These are phyloP conservation scores for Penicillium rolfsii DNA, from an alignment of 2,329 filamentous ascomycete genomes.

Conservation along the genomic window DNA sequence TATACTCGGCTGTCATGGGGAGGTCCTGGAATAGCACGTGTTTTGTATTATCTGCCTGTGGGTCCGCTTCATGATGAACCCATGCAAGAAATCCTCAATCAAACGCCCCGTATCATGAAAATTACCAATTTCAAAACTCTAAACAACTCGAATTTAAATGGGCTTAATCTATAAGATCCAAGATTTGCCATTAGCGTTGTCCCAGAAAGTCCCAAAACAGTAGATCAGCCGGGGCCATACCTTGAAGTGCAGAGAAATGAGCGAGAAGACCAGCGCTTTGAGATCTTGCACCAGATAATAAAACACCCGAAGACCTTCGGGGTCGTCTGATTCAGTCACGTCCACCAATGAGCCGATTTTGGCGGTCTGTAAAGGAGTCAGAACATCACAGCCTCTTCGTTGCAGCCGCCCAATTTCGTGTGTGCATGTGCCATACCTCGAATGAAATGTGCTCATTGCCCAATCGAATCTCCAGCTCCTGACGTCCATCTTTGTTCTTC, in stretches of 20 bases:
- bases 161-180: slow-evolving; percentile 53
- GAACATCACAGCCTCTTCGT: background rate
- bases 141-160: slow-evolving; percentile 42
- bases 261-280: slow-evolving; percentile 92
- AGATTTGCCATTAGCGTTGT: background rate
- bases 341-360: slow-evolving; percentile 98
- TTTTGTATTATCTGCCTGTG: slow-evolving; percentile 14
- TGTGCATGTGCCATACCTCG: slow-evolving; percentile 63
- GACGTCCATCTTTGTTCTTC: slow-evolving; percentile 98
- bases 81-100: slow-evolving; percentile 19
- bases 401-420: background rate
- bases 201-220: background rate
- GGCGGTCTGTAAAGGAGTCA: slow-evolving; percentile 68
- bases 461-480: slow-evolving; percentile 92
- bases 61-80: slow-evolving; percentile 17
- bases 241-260: slow-evolving; percentile 98
- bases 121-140: slow-evolving; percentile 8
- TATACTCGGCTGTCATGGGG: background rate
- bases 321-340: slow-evolving; percentile 93
- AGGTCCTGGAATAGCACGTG: background rate
- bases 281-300: slow-evolving; percentile 98
- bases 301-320: slow-evolving; percentile 93
- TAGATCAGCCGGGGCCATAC: slow-evolving; percentile 42
- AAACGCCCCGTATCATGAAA: slow-evolving; percentile 32
- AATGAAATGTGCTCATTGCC: slow-evolving; percentile 98